phyloP scores from a whole-genome alignment of 768 basidiomycete genomes.

The Kwoniella heveanensis region DNA sequence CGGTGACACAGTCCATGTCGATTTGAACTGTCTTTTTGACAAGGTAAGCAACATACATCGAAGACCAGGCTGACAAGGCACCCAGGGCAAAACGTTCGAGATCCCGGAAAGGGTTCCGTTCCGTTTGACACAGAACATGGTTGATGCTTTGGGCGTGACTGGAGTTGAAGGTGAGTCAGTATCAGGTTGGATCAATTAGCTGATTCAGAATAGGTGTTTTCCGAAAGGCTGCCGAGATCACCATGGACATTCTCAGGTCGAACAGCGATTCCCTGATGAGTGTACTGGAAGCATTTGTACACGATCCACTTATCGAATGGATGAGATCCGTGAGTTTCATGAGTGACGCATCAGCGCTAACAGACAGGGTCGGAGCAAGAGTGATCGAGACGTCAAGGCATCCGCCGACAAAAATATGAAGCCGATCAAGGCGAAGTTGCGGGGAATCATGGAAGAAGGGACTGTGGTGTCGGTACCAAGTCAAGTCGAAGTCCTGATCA shows the following conservation, averaged over 20 bases:
- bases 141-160: constrained; percentile 88
- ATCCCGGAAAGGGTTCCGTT: constrained; percentile 92
- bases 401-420: constrained; percentile 75
- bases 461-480: constrained; percentile 70
- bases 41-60: constrained; percentile 62
- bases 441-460: constrained; percentile 46
- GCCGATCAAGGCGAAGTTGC: constrained; percentile 80
- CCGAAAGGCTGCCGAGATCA: constrained; percentile 86
- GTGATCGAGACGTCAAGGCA: constrained; percentile 61
- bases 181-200: background rate
- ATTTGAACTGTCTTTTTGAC: constrained; percentile 97
- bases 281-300: constrained; percentile 93
- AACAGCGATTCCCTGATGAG: constrained; percentile 93
- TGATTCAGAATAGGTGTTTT: constrained; percentile 67
- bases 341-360: constrained; percentile 7
- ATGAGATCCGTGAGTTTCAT: constrained; percentile 61
- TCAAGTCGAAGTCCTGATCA: constrained; percentile 86
- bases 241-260: constrained; percentile 78
- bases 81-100: constrained; percentile 77
- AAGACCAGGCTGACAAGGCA: constrained; percentile 11
- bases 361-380: constrained; percentile 31
- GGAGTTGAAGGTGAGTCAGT: constrained; percentile 75
- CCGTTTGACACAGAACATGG: constrained; percentile 86
- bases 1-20: constrained; percentile 92
- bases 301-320: constrained; percentile 97